Conservation (phyloP, 345 rosid species). For the Rhodamnia argentea region DNA sequence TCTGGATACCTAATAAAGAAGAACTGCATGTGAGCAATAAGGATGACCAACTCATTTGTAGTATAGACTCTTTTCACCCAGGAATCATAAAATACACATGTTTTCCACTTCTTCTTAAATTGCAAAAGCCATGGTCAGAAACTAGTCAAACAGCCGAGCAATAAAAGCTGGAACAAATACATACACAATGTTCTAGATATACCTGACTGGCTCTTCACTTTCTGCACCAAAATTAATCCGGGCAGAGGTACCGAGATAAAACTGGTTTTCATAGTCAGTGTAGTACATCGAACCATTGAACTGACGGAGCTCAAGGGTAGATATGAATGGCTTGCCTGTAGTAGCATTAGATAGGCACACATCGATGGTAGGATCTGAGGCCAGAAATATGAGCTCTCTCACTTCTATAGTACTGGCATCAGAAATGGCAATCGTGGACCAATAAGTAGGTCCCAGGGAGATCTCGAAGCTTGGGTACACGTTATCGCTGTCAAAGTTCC, state of each 20-base stretch:
- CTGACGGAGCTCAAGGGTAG: constrained; percentile 95
- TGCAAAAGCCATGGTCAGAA: background rate
- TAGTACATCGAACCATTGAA: constrained; percentile 78
- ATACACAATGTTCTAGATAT: constrained; percentile 10
- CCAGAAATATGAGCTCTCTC: constrained; percentile 76
- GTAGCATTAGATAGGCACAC: constrained; percentile 97
- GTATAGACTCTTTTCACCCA: background rate
- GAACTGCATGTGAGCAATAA: background rate
- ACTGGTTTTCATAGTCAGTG: constrained; percentile 54
- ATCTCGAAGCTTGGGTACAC: constrained; percentile 92
- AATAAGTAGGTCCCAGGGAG: constrained; percentile 82
- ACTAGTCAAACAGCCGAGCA: background rate
- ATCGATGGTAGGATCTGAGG: constrained; percentile 51
- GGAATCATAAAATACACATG: background rate
- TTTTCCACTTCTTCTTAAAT: background rate
- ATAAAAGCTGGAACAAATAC: background rate
- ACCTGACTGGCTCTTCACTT: constrained; percentile 78
- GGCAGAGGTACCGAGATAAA: constrained; percentile 71
- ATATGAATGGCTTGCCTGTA: constrained; percentile 93
- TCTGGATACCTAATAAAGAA: constrained; percentile 71
- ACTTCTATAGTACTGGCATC: constrained; percentile 61
- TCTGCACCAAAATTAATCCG: constrained; percentile 95
- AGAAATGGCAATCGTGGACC: constrained; percentile 86
- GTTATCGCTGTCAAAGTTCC: constrained; percentile 76
- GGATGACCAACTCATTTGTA: background rate